Conservation (phyloP, 257 asterid genomes). For the Gardenia jasminoides region DNA sequence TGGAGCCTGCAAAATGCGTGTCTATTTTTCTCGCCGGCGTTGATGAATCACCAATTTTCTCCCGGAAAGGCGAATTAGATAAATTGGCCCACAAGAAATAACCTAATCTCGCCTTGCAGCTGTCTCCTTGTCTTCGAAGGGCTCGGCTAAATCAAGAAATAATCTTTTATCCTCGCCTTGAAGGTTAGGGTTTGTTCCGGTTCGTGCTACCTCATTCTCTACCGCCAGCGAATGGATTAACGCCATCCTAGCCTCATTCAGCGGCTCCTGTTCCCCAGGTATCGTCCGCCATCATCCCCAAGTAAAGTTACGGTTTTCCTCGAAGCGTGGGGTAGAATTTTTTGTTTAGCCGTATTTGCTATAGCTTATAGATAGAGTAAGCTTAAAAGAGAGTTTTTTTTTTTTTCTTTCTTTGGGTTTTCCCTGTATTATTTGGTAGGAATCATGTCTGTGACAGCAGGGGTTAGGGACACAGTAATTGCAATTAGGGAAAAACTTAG, state of each 20-base stretch:
- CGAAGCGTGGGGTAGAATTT: neutral
- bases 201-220: neutral
- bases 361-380: neutral
- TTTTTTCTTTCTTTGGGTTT: neutral
- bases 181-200: neutral
- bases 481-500: constrained; percentile 90
- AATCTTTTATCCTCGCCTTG: neutral
- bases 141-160: neutral
- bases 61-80: neutral
- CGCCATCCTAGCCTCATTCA: neutral
- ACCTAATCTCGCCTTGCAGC: neutral
- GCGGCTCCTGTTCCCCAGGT: neutral
- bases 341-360: neutral
- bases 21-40: neutral
- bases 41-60: neutral
- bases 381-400: constrained; percentile 1
- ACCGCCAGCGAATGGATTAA: neutral
- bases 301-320: neutral
- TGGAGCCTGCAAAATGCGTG: neutral
- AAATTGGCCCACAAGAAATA: neutral
- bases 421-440: constrained; percentile 7
- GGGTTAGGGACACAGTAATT: constrained; percentile 81
- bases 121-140: neutral
- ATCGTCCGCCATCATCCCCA: neutral
- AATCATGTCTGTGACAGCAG: constrained; percentile 91